Percentiles rank a stretch among this genome's conserved stretches.
Conservation (phyloP, 2,329 filamentous ascomycete genomes). For the Rhytidhysteron rufulum region DNA sequence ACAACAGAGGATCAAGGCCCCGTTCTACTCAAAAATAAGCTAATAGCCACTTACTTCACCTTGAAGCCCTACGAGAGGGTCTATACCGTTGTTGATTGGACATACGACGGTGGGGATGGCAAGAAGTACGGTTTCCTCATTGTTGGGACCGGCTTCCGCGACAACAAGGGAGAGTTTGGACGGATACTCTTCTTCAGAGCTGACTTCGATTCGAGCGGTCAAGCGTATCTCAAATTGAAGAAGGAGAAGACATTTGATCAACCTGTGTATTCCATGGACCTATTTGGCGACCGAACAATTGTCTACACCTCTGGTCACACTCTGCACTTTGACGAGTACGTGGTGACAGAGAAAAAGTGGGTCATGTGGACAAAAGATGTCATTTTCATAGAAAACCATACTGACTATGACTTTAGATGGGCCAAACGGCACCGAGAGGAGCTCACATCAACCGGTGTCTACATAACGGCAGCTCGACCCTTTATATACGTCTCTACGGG, state of each 20-base stretch:
- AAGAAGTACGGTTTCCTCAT: conserved; percentile 61
- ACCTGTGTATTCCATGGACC: conserved; percentile 29
- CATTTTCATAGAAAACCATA: conserved; percentile 3
- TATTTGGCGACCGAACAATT: conserved; percentile 21
- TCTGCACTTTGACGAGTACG: conserved; percentile 26
- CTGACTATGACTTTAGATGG: conserved; percentile 31
- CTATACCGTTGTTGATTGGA: conserved; percentile 62
- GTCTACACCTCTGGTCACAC: conserved; percentile 24
- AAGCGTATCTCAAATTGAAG: conserved; percentile 50
- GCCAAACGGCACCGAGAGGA: conserved; percentile 33
- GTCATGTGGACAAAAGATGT: not conserved
- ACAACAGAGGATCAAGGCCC: conserved; percentile 17
- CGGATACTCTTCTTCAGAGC: conserved; percentile 27
- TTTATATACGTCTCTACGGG: conserved; percentile 54
- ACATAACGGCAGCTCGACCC: conserved; percentile 44
- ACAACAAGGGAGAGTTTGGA: conserved; percentile 17
- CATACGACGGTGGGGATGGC: conserved; percentile 50
- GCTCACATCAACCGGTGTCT: conserved; percentile 48
- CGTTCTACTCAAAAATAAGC: conserved; percentile 28
- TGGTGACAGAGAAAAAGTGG: conserved; percentile 9
- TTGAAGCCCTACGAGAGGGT: conserved; percentile 58
- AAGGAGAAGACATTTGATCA: conserved; percentile 29
- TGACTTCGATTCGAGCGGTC: conserved; percentile 11
- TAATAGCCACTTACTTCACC: conserved; percentile 50
- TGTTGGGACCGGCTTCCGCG: conserved; percentile 46